phyloP scores from a whole-genome alignment of 306 rosid genomes.

The Cyclanthera cordifolia region DNA sequence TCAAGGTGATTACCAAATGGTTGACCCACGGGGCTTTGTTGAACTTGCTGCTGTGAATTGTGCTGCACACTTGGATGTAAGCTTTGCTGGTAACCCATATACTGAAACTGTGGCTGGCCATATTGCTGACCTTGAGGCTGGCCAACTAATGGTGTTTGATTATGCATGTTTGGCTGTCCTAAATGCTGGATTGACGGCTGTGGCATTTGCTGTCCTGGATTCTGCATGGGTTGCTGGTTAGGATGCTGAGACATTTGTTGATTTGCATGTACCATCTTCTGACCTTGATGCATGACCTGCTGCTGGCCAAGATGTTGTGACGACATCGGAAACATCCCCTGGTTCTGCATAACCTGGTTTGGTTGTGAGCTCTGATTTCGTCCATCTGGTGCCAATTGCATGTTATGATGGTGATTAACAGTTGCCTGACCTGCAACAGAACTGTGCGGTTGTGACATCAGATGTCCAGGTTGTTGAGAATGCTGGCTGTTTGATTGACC shows the following conservation, averaged over 20 bases:
- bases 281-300: constrained; percentile 18
- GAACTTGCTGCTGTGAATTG: constrained; percentile 38
- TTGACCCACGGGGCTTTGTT: constrained; percentile 42
- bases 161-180: constrained; percentile 49
- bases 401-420: constrained; percentile 35
- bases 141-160: constrained; percentile 35
- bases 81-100: constrained; percentile 57
- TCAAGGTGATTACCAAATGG: constrained; percentile 55
- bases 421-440: constrained; percentile 21
- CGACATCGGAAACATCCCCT: constrained; percentile 17
- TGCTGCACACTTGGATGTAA: constrained; percentile 44
- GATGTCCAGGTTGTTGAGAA: constrained; percentile 45
- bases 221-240: constrained; percentile 26
- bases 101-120: constrained; percentile 51
- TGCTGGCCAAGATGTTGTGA: constrained; percentile 1
- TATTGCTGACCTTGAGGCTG: constrained; percentile 57
- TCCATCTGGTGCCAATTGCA: constrained; percentile 39
- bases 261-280: constrained; percentile 39
- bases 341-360: constrained; percentile 38
- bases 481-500: constrained; percentile 39
- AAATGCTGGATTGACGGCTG: constrained; percentile 29
- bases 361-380: constrained; percentile 39
- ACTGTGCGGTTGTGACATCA: constrained; percentile 36
- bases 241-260: constrained; percentile 40
- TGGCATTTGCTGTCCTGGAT: constrained; percentile 47